Percentiles rank a stretch among this genome's conserved stretches.
Evolutionary conservation across 2,329 filamentous ascomycete species (phyloP).

Genomic region (Tolypocladium pustulatum): DNA sequence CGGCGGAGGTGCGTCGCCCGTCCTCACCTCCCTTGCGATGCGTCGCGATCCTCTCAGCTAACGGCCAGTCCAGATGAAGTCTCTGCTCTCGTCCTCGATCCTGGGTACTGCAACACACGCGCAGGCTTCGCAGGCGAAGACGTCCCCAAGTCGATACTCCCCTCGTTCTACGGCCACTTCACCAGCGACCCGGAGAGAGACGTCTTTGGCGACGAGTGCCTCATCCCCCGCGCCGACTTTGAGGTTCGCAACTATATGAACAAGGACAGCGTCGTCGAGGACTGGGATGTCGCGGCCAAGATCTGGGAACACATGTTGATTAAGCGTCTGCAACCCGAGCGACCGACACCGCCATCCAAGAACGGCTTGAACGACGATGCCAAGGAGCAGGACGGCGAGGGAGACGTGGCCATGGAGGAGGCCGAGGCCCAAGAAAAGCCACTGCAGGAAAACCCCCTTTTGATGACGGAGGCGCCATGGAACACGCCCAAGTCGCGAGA

Average conservation of each 20-base stretch:
- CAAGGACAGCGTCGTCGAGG: constrained; percentile 80
- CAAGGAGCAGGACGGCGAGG: constrained; percentile 50
- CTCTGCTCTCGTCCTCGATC: constrained; percentile 90
- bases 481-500: constrained; percentile 80
- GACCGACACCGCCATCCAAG: constrained; percentile 56
- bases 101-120: constrained; percentile 82
- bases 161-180: constrained; percentile 72
- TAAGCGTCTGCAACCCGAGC: constrained; percentile 71
- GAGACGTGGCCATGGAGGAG: constrained; percentile 49
- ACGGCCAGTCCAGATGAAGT: constrained; percentile 64
- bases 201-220: constrained; percentile 83
- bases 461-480: constrained; percentile 93
- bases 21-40: not conserved
- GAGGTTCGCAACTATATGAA: constrained; percentile 90
- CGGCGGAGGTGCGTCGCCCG: constrained; percentile 41
- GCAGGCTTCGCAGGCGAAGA: constrained; percentile 98
- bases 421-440: constrained; percentile 56
- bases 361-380: constrained; percentile 69
- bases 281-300: constrained; percentile 86
- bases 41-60: not conserved
- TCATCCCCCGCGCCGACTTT: constrained; percentile 64
- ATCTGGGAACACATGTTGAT: constrained; percentile 92
- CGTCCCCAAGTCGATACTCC: constrained; percentile 84
- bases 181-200: constrained; percentile 36
- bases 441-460: constrained; percentile 76